These are phyloP conservation scores for Oidium heveae DNA, from an alignment of 2,329 filamentous ascomycete species.

Conservation along the genomic window DNA sequence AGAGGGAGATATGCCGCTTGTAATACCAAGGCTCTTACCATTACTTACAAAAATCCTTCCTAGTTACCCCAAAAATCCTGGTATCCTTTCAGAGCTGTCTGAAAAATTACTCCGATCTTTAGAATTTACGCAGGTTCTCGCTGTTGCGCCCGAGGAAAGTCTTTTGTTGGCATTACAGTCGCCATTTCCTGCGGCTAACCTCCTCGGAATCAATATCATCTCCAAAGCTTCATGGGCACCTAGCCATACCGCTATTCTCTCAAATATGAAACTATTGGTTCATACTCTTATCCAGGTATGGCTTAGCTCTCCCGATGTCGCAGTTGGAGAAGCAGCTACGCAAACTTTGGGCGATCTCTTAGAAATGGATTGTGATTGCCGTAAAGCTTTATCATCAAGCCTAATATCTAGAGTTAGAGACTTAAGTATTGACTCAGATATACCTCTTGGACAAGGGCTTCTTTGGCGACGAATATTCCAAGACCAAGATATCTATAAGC, in stretches of 20 bases:
- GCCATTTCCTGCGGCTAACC: conserved; percentile 27
- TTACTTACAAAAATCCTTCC: conserved; percentile 27
- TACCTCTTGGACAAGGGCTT: conserved; percentile 22
- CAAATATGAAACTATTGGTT: conserved; percentile 23
- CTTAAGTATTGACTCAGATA: conserved; percentile 16
- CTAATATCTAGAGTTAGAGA: conserved; percentile 13
- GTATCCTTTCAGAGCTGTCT: conserved; percentile 24
- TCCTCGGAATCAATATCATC: conserved; percentile 30
- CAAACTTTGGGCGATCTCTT: conserved; percentile 27
- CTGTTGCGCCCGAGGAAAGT: conserved; percentile 24
- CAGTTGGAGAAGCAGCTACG: conserved; percentile 27
- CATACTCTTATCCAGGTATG: conserved; percentile 24
- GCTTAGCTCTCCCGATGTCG: conserved; percentile 26
- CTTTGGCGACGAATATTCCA: conserved; percentile 29
- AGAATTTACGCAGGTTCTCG: conserved; percentile 24
- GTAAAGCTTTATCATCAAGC: conserved; percentile 5
- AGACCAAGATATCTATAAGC: conserved; percentile 19
- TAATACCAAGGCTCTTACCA: conserved; percentile 28
- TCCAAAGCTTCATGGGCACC: conserved; percentile 26
- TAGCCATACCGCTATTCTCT: conserved; percentile 24
- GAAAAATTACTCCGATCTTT: conserved; percentile 30
- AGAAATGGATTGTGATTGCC: conserved; percentile 25
- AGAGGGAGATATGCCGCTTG: conserved; percentile 26
- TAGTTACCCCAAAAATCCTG: conserved; percentile 24
- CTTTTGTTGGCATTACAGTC: conserved; percentile 27